Percentiles rank a stretch among this genome's conserved stretches.
Evolutionary conservation across 495 filamentous ascomycete species (phyloP).

Genomic region (Tuber borchii): DNA sequence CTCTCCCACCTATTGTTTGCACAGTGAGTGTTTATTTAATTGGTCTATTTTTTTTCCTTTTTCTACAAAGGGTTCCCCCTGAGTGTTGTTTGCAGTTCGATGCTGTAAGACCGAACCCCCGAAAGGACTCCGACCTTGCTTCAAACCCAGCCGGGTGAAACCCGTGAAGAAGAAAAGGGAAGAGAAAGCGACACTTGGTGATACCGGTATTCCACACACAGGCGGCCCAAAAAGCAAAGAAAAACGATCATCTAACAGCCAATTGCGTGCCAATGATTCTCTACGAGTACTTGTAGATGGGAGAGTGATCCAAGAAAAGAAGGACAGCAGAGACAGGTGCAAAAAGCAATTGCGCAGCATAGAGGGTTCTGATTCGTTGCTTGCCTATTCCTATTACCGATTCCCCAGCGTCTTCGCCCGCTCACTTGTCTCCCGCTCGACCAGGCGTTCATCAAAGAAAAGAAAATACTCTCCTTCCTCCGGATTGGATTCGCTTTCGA

Average conservation of each 20-base stretch:
- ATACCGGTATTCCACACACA: not conserved
- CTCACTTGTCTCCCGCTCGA: not conserved
- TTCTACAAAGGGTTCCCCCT: not conserved
- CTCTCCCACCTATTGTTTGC: not conserved
- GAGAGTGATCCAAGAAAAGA: not conserved
- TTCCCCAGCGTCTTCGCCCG: not conserved
- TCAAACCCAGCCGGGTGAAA: not conserved
- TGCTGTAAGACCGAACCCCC: not conserved
- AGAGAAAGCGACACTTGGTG: not conserved
- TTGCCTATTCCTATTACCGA: not conserved
- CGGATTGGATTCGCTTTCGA: not conserved
- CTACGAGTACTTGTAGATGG: too few species aligned
- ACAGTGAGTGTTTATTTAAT: not conserved
- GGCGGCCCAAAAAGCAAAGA: conserved; percentile 1
- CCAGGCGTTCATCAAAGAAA: not conserved
- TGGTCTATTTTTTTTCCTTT: not conserved
- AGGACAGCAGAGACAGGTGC: not conserved
- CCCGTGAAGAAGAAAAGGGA: not conserved
- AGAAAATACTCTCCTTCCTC: not conserved
- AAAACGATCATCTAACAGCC: not conserved
- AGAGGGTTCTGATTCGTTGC: not conserved
- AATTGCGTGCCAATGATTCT: conserved; percentile 3
- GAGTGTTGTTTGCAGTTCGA: not conserved
- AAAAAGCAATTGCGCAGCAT: not conserved
- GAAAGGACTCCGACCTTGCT: not conserved